A percentile compares a stretch with the other conserved stretches of the same genome.
These are phyloP conservation scores for Trichodelitschia bisporula DNA, from an alignment of 495 filamentous ascomycete species.

Conservation along the genomic window DNA sequence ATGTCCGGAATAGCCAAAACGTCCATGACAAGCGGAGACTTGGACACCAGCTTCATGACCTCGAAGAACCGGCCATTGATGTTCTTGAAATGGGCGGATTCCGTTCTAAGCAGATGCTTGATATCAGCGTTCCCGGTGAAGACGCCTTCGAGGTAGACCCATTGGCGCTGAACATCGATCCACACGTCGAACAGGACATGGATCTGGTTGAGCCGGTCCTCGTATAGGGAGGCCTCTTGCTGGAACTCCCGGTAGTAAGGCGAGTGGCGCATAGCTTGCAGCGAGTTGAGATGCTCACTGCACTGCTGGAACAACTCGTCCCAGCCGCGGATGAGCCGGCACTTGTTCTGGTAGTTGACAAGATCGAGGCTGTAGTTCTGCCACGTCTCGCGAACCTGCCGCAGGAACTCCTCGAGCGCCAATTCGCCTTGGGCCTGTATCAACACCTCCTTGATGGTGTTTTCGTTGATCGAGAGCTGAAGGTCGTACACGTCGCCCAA, in stretches of 20 bases:
- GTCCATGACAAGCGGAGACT: conserved; percentile 79
- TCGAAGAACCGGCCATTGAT: conserved; percentile 96
- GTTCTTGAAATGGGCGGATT: conserved; percentile 90
- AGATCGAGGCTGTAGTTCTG: conserved; percentile 81
- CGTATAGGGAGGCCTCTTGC: conserved; percentile 87
- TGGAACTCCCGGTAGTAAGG: conserved; percentile 98
- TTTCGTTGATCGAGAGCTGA: conserved; percentile 63
- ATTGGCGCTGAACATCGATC: conserved; percentile 98
- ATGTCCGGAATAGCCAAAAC: conserved; percentile 86
- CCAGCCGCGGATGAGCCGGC: conserved; percentile 88
- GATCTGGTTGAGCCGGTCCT: conserved; percentile 91
- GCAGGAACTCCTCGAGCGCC: conserved; percentile 94
- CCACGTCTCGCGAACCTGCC: conserved; percentile 92
- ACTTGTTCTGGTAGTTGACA: conserved; percentile 93
- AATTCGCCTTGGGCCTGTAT: conserved; percentile 93
- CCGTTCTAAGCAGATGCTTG: conserved; percentile 88
- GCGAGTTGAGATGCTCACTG: conserved; percentile 87
- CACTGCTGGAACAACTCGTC: conserved; percentile 97
- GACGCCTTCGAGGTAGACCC: conserved; percentile 96
- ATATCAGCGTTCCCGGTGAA: conserved; percentile 98
- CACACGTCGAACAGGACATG: conserved; percentile 97
- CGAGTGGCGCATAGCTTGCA: conserved; percentile 97
- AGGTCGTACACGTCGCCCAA: conserved; percentile 97
- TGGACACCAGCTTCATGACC: conserved; percentile 96
- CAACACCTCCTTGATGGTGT: conserved; percentile 73